Evolutionary conservation across 768 basidiomycete species (phyloP).

Genomic region (Royoungia palumana): DNA sequence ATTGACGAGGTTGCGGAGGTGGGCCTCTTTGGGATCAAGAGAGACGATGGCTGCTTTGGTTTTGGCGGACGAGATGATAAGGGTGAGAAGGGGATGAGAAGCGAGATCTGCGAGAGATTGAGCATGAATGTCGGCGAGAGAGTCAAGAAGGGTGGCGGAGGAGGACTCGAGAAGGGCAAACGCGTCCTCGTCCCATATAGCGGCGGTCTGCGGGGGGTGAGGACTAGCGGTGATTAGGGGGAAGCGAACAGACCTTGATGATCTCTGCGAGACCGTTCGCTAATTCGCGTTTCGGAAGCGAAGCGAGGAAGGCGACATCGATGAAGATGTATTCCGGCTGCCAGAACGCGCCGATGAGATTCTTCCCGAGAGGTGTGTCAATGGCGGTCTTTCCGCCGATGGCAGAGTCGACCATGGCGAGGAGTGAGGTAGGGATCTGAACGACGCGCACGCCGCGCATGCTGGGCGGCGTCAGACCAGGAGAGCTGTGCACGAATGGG

Average conservation of each 20-base stretch:
- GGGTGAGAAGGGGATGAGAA: constrained; percentile 85
- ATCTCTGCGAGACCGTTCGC: constrained; percentile 99
- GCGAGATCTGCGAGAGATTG: constrained; percentile 58
- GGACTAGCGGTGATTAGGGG: background rate
- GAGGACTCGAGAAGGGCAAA: constrained; percentile 87
- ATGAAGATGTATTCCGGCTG: constrained; percentile 98
- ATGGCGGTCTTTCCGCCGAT: constrained; percentile 99
- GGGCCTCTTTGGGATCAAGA: constrained; percentile 93
- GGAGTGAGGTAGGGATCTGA: constrained; percentile 93
- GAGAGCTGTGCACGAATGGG: accelerated
- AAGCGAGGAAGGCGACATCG: constrained; percentile 93
- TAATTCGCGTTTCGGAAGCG: constrained; percentile 87
- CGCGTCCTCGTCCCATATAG: constrained; percentile 94
- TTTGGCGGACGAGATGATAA: constrained; percentile 89
- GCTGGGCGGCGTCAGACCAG: constrained; percentile 40
- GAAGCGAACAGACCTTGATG: constrained; percentile 66
- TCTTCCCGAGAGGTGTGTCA: constrained; percentile 97
- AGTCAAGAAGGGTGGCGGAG: constrained; percentile 79
- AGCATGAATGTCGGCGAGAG: constrained; percentile 62
- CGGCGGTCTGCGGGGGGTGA: constrained; percentile 70
- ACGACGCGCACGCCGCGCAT: constrained; percentile 97
- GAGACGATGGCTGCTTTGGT: constrained; percentile 98
- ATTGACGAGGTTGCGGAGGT: constrained; percentile 97
- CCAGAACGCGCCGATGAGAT: constrained; percentile 98
- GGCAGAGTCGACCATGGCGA: constrained; percentile 98